These are phyloP conservation scores for Aureobasidium namibiae DNA, from an alignment of 2,329 filamentous ascomycete species.

Conservation along the genomic window DNA sequence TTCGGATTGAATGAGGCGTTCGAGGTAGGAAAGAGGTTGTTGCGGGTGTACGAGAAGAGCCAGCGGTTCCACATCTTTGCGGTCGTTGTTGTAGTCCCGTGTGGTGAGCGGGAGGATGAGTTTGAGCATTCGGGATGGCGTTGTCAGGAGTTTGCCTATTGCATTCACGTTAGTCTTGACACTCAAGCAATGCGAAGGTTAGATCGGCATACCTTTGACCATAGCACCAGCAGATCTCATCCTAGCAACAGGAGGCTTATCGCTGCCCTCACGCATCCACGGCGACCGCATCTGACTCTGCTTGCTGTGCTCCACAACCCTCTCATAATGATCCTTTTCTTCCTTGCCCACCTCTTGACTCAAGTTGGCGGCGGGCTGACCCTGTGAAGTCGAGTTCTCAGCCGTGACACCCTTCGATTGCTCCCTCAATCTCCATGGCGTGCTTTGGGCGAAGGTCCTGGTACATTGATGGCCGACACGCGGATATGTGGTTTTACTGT, in stretches of 20 bases:
- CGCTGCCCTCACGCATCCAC: slow-evolving; percentile 57
- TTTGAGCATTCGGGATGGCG: slow-evolving; percentile 71
- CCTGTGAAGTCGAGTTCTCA: slow-evolving; percentile 4
- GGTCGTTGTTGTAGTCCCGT: slow-evolving; percentile 48
- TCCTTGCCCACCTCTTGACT: slow-evolving; percentile 35
- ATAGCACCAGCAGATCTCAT: slow-evolving; percentile 48
- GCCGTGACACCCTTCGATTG: background rate
- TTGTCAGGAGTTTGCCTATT: slow-evolving; percentile 68
- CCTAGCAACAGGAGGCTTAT: slow-evolving; percentile 47
- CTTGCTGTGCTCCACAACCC: slow-evolving; percentile 39
- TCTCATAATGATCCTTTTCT: slow-evolving; percentile 31
- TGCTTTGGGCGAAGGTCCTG: background rate
- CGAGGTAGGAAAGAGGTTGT: slow-evolving; percentile 83
- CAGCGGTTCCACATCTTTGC: slow-evolving; percentile 71
- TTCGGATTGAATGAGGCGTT: slow-evolving; percentile 81
- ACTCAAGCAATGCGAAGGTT: background rate
- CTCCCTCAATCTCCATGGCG: background rate
- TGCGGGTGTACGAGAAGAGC: slow-evolving; percentile 82
- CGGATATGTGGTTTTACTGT: background rate
- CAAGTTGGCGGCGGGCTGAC: slow-evolving; percentile 21
- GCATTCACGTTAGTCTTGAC: background rate
- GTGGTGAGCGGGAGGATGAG: slow-evolving; percentile 68
- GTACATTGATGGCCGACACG: background rate
- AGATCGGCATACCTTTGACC: slow-evolving; percentile 48
- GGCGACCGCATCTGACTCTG: slow-evolving; percentile 53